Percentiles rank a stretch among this genome's conserved stretches.
Evolutionary conservation across 1,139 yeast species (phyloP).

Genomic region (Kodamaea arcana): DNA sequence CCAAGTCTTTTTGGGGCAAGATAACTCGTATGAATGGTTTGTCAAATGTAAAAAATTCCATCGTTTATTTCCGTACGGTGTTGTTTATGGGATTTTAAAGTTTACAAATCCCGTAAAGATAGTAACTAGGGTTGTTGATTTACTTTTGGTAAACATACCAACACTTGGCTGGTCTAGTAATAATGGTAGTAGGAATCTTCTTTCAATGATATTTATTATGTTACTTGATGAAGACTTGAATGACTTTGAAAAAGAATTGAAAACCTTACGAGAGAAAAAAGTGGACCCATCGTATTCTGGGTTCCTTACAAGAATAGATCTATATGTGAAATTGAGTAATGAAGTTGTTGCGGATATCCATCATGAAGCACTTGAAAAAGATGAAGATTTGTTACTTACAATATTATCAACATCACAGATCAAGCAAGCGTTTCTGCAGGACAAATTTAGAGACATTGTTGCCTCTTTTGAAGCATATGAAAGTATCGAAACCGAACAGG

Average conservation of each 20-base stretch:
- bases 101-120: conserved; percentile 85
- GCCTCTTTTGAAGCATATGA: conserved; percentile 20
- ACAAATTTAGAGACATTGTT: conserved; percentile 9
- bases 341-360: conserved; percentile 19
- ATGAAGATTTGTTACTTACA: conserved; percentile 23
- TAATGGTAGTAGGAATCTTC: conserved; percentile 43
- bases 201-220: conserved; percentile 68
- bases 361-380: conserved; percentile 18
- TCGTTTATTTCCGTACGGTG: conserved; percentile 66
- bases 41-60: conserved; percentile 68
- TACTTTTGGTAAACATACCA: conserved; percentile 74
- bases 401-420: conserved; percentile 20
- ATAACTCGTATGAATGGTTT: conserved; percentile 70
- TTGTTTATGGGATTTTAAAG: conserved; percentile 69
- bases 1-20: conserved; percentile 74
- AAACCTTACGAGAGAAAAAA: conserved; percentile 34
- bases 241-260: conserved; percentile 55
- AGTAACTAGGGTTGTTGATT: conserved; percentile 70
- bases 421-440: conserved; percentile 12
- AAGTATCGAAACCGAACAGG: conserved; percentile 13
- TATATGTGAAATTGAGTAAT: conserved; percentile 16
- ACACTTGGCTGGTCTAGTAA: conserved; percentile 15
- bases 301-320: conserved; percentile 25
- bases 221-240: conserved; percentile 75
- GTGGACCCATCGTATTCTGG: conserved; percentile 15